Evolutionary conservation across 148 eudicot genomes (phyloP).

Genomic region (Amaranthus cruentus): DNA sequence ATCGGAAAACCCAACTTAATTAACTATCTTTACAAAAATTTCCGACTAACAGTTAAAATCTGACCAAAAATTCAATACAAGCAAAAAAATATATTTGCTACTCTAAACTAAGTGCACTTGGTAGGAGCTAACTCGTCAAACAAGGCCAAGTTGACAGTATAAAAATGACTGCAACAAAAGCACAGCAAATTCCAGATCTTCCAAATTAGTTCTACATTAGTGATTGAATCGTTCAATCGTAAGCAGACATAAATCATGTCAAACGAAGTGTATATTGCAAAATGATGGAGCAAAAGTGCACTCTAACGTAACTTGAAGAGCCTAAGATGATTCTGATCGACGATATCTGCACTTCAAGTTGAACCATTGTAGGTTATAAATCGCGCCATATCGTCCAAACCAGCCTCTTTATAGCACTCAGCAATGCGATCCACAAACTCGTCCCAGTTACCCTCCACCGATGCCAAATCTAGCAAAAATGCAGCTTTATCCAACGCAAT

Average conservation of each 20-base stretch:
- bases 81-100: no score
- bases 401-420: constrained; percentile 73
- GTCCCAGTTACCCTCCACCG: constrained; percentile 88
- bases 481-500: constrained; percentile 94
- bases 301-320: not conserved
- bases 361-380: constrained; percentile 65
- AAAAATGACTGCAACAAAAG: no score
- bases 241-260: constrained; percentile 1
- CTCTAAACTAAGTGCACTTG: no score
- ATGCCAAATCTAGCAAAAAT: constrained; percentile 86
- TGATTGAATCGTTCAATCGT: not conserved
- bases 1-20: no score
- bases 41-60: no score
- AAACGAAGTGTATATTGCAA: not conserved
- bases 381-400: constrained; percentile 62
- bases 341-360: constrained; percentile 8
- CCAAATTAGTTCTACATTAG: not conserved
- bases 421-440: constrained; percentile 56
- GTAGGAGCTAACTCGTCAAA: no score
- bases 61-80: no score
- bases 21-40: no score
- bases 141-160: no score
- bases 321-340: not conserved
- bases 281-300: not conserved
- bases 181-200: not conserved